phyloP scores from a whole-genome alignment of 495 filamentous ascomycete genomes.

The Penicillium maclennaniae region DNA sequence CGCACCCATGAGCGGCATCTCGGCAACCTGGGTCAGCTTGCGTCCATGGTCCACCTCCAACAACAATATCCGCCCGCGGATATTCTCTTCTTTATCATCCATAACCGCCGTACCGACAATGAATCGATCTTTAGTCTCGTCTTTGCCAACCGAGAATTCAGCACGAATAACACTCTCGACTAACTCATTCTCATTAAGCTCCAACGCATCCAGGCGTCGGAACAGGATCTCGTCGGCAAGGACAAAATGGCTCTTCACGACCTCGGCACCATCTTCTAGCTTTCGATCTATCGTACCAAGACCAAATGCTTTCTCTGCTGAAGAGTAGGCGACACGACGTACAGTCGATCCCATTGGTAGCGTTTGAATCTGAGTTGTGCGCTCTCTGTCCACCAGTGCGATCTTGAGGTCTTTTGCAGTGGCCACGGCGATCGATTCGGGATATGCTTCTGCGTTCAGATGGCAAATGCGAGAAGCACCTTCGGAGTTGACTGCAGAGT shows the following conservation, averaged over 20 bases:
- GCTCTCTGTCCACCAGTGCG: constrained; percentile 73
- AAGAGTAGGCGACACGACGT: constrained; percentile 80
- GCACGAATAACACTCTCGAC: constrained; percentile 81
- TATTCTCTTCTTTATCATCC: constrained; percentile 51
- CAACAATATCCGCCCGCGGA: constrained; percentile 74
- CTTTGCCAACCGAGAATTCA: constrained; percentile 61
- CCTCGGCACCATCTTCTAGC: constrained; percentile 52
- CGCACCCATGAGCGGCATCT: constrained; percentile 63
- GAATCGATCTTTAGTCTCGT: constrained; percentile 67
- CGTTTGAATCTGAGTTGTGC: constrained; percentile 81
- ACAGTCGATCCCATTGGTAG: constrained; percentile 77
- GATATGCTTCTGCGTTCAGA: constrained; percentile 78
- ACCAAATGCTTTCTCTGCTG: constrained; percentile 74
- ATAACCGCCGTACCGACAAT: constrained; percentile 82
- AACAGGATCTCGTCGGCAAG: constrained; percentile 59
- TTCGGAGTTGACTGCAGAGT: constrained; percentile 93
- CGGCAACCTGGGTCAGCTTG: constrained; percentile 62
- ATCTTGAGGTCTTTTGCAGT: constrained; percentile 75
- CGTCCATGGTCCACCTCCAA: constrained; percentile 76
- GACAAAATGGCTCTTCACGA: constrained; percentile 56
- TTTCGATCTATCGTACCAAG: constrained; percentile 76
- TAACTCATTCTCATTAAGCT: constrained; percentile 63
- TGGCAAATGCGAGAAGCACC: constrained; percentile 74
- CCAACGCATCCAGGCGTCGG: constrained; percentile 47
- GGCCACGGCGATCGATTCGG: constrained; percentile 74